Conservation (phyloP, 371 early-diverging fungal species). For the Mortierella sp. region DNA sequence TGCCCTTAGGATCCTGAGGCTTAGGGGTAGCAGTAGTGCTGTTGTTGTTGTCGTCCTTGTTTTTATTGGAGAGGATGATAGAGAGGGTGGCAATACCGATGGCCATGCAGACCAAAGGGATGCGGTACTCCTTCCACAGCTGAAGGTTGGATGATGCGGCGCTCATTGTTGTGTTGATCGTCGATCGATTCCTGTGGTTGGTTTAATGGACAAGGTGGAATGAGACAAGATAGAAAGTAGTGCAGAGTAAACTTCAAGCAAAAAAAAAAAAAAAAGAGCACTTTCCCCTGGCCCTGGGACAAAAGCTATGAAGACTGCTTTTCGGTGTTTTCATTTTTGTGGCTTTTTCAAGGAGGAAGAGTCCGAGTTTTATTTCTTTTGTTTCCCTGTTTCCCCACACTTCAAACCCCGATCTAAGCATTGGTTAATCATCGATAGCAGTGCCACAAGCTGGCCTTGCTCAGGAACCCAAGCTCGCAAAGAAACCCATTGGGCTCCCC, state of each 20-base stretch:
- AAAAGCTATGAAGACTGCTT: not conserved
- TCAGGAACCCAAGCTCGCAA: constrained; percentile 43
- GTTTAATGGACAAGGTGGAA: not conserved
- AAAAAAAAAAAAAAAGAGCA: not conserved
- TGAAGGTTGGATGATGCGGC: constrained; percentile 43
- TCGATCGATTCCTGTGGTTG: constrained; percentile 6
- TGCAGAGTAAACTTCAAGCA: not conserved
- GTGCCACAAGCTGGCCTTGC: constrained; percentile 43
- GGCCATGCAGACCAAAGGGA: constrained; percentile 56
- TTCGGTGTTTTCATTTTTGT: constrained; percentile 10
- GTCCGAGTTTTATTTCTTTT: not conserved
- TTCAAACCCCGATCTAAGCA: constrained; percentile 1
- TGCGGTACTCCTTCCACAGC: constrained; percentile 57
- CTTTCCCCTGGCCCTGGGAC: not conserved
- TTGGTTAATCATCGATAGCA: constrained; percentile 37
- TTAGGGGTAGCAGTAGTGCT: not conserved
- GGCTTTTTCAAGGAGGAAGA: not conserved
- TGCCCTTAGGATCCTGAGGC: not conserved
- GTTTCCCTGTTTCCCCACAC: not conserved
- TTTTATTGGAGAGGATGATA: constrained; percentile 37
- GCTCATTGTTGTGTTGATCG: constrained; percentile 20
- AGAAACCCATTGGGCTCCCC: constrained; percentile 41
- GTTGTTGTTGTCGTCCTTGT: constrained; percentile 14
- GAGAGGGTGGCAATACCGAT: constrained; percentile 54
- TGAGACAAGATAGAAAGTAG: not conserved